Evolutionary conservation across 148 eudicot genomes (phyloP).

Genomic region (Arbutus unedo): DNA sequence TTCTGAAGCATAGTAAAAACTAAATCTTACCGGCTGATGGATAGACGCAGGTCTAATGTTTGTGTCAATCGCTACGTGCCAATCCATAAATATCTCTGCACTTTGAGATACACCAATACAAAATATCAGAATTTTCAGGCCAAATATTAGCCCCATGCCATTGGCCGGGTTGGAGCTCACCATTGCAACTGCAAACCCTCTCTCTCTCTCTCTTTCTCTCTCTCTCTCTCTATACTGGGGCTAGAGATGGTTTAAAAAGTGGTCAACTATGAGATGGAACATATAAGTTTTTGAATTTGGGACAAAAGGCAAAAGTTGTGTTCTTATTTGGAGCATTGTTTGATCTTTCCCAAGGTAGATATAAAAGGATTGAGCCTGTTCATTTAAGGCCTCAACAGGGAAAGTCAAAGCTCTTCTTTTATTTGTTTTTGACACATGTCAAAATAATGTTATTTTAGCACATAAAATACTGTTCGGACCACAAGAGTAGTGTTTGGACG

Average conservation of each 20-base stretch:
- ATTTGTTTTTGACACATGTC: background rate
- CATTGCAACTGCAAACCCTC: background rate
- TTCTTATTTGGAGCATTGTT: background rate
- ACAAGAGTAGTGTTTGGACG: too few species aligned
- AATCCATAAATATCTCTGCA: background rate
- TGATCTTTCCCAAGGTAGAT: background rate
- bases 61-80: background rate
- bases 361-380: background rate
- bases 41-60: background rate
- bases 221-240: background rate
- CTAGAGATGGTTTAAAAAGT: background rate
- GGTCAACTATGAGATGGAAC: too few species aligned
- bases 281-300: too few species aligned
- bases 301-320: background rate
- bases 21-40: background rate
- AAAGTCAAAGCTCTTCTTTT: background rate
- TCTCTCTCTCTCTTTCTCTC: background rate
- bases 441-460: too few species aligned
- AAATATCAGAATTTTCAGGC: background rate
- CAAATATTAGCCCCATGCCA: background rate
- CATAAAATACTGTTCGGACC: too few species aligned
- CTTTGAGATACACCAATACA: background rate
- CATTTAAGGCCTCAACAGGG: background rate
- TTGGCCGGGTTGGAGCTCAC: background rate
- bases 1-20: background rate